Base-by-base conservation (phyloP, 2,329 filamentous ascomycete species). In the Aphanoascus verrucosus region DNA sequence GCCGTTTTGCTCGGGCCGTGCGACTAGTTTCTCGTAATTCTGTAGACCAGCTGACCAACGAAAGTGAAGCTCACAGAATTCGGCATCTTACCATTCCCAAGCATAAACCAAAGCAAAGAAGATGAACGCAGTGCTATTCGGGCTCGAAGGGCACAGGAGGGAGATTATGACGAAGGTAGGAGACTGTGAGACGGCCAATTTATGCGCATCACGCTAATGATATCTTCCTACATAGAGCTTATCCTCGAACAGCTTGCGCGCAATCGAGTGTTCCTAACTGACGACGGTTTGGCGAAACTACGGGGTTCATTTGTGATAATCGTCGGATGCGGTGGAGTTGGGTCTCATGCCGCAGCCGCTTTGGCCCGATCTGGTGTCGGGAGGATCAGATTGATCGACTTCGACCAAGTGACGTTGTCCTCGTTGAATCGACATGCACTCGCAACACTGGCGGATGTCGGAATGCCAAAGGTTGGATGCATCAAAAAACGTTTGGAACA, bases 401-500 rank as follows among this genome's bases (percentile, higher is more conserved):
- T 98, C 67, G 93, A 98, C 67, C 93, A 98, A 76, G 91, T 98
- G 34, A 94, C 90, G 0, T 76, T 98, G 43, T 94, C 88, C 58
- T 95, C 89, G 2, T 74, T 98, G 52, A 98, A 98, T 69, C 78
- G 93, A n/a, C 93, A 98, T 70, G 89, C 93, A 7, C 85, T 98
- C 1, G 93, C 93, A 4, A 97, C 91, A 0, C 76, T 97, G 5
- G 87, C 88, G 14, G 93, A 98, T 64, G 93, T 98, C 1, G 93
- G 93, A 20, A 88, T 85, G 11, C 82, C 90, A 7, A 98, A 98
- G 71, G 93, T 98, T 1, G 80, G 86, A 53, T 93, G 88, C 62
- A 80, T 98, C 49, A 79, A 84, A 62, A 82, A 83, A 55, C 77
- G 91, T 32, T 73, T 98, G 58, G 81, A 93, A 61, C 88, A 93